phyloP scores from a whole-genome alignment of 164 flowering plant species.

The Stephania cephalantha region DNA sequence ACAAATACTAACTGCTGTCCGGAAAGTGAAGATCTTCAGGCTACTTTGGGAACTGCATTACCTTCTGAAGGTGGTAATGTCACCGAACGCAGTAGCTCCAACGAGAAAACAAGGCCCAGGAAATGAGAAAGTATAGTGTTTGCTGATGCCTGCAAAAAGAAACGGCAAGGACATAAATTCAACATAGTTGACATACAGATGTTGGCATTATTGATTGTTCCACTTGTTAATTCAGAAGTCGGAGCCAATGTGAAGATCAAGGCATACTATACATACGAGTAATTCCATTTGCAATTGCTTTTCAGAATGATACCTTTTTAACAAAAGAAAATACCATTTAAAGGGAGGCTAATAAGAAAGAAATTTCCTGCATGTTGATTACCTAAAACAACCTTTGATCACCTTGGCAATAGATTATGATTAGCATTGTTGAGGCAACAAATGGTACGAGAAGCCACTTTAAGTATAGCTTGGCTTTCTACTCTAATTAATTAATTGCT shows the following conservation, averaged over 20 bases:
- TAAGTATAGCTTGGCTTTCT: no score
- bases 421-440: no score
- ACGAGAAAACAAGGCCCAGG: constrained; percentile 77
- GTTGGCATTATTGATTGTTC: neutral
- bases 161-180: neutral
- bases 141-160: constrained; percentile 74
- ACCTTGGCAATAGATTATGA: neutral
- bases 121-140: constrained; percentile 94
- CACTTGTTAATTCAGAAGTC: neutral
- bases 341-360: no score
- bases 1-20: neutral
- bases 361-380: neutral
- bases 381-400: neutral
- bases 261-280: neutral
- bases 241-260: neutral
- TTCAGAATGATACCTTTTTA: neutral
- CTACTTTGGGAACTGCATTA: constrained; percentile 44
- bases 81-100: constrained; percentile 91
- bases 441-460: no score
- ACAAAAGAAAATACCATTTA: no score
- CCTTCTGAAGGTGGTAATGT: constrained; percentile 64
- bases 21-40: constrained; percentile 21
- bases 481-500: no score
- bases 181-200: neutral
- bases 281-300: neutral